Evolutionary conservation across 2,329 filamentous ascomycete species (phyloP).

Genomic region (Aureobasidium sp.): DNA sequence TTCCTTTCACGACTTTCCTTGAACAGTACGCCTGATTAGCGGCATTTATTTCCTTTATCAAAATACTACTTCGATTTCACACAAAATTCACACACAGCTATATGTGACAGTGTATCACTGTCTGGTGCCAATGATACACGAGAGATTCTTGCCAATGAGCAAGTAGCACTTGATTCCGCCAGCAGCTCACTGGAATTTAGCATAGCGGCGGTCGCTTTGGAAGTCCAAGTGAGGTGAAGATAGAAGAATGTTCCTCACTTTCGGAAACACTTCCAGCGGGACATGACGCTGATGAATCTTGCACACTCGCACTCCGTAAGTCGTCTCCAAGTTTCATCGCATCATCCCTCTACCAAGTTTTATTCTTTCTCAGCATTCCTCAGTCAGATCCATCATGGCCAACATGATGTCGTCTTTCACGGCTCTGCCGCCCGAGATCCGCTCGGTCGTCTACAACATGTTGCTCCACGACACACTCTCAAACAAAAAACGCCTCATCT

Average conservation of each 20-base stretch:
- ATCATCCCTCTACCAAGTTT: too few species aligned
- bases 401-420: not conserved
- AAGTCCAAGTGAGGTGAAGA: too few species aligned
- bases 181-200: too few species aligned
- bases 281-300: too few species aligned
- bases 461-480: not conserved
- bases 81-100: not conserved
- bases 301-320: not conserved
- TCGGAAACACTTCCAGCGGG: too few species aligned
- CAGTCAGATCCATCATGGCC: not conserved
- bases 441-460: not conserved
- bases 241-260: too few species aligned
- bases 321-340: too few species aligned
- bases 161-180: not conserved
- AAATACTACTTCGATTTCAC: not conserved
- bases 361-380: too few species aligned
- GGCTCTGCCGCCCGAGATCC: not conserved
- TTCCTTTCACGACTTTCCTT: conserved; percentile 11
- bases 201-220: too few species aligned
- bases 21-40: conserved; percentile 8
- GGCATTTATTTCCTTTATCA: conserved; percentile 2
- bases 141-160: not conserved
- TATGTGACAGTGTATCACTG: not conserved
- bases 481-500: not conserved
- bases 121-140: not conserved